Evolutionary conservation across 345 rosid genomes (phyloP).

Genomic region (Eutrema heterophyllum): DNA sequence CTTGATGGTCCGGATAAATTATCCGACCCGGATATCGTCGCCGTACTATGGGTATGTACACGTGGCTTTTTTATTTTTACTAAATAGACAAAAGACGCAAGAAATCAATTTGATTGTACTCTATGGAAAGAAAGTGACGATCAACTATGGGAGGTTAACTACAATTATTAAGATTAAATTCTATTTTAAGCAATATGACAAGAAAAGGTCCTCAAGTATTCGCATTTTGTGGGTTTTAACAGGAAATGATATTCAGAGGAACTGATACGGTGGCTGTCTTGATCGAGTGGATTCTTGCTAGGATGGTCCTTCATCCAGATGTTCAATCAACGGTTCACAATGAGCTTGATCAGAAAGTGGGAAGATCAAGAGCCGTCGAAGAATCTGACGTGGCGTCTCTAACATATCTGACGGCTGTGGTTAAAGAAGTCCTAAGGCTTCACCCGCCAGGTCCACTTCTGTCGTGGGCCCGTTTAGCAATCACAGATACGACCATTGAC

Average conservation of each 20-base stretch:
- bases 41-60: conserved; percentile 73
- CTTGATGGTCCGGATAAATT: conserved; percentile 51
- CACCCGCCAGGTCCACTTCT: conserved; percentile 95
- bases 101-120: not conserved
- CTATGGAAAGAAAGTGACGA: not conserved
- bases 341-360: conserved; percentile 60
- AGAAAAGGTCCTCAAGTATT: not conserved
- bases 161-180: not conserved
- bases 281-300: conserved; percentile 89
- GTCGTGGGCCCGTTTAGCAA: conserved; percentile 87
- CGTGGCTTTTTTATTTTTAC: not conserved
- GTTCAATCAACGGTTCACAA: conserved; percentile 64
- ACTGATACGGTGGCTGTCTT: conserved; percentile 85
- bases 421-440: conserved; percentile 72
- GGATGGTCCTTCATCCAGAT: conserved; percentile 62
- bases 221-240: not conserved
- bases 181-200: conserved; percentile 1
- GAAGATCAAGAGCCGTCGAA: conserved; percentile 48
- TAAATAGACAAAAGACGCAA: not conserved
- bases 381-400: conserved; percentile 50
- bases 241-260: conserved; percentile 95
- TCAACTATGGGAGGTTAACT: not conserved
- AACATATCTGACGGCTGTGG: conserved; percentile 65
- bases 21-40: conserved; percentile 58
- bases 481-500: conserved; percentile 55